These are phyloP conservation scores for Novymonas esmeraldas DNA, from an alignment of 208 protist species.

Conservation along the genomic window DNA sequence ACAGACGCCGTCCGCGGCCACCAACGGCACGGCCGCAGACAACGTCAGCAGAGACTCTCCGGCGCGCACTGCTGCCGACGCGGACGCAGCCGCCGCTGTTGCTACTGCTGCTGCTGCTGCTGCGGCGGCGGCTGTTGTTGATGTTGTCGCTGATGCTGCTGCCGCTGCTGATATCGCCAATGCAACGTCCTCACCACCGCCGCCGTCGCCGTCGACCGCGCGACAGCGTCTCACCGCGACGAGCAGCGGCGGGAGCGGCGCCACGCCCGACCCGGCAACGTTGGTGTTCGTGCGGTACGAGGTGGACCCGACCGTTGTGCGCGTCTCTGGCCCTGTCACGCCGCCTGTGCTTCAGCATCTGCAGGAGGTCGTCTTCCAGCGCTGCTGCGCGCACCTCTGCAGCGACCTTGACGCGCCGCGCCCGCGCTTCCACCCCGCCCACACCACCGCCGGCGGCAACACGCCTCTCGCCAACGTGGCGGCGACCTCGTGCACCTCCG, in stretches of 20 bases:
- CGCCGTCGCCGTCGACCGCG: too few species aligned
- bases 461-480: not conserved
- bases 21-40: too few species aligned
- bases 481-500: not conserved
- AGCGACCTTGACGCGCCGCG: constrained; percentile 25
- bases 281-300: constrained; percentile 68
- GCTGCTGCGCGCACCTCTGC: constrained; percentile 38
- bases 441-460: not conserved
- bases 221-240: constrained; percentile 3
- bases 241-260: constrained; percentile 13
- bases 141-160: too few species aligned
- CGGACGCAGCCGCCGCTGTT: too few species aligned
- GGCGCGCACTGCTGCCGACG: too few species aligned
- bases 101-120: too few species aligned
- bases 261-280: not conserved
- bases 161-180: too few species aligned
- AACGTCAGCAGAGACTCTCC: too few species aligned
- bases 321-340: constrained; percentile 44
- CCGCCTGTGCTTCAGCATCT: constrained; percentile 47
- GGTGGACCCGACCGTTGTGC: constrained; percentile 52
- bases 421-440: constrained; percentile 17
- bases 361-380: constrained; percentile 48
- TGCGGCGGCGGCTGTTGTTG: too few species aligned
- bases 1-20: too few species aligned
- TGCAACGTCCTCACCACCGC: too few species aligned